phyloP scores from a whole-genome alignment of 129 eudicot genomes.

The Ambrosia artemisiifolia region DNA sequence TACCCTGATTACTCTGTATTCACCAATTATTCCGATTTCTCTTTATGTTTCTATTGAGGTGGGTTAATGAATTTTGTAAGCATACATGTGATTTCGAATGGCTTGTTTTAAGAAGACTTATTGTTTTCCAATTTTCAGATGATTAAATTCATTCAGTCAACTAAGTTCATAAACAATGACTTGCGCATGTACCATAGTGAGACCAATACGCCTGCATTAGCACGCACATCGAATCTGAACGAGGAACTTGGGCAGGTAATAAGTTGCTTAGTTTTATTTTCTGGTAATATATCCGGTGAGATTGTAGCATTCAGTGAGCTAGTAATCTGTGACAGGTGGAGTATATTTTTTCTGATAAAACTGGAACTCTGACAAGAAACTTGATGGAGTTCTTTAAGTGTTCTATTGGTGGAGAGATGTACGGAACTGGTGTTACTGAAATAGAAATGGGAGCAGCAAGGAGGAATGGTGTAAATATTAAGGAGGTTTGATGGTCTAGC shows the following conservation, averaged over 20 bases:
- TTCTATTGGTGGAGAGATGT: constrained; percentile 87
- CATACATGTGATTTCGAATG: neutral
- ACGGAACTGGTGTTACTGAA: constrained; percentile 95
- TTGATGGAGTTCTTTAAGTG: constrained; percentile 99
- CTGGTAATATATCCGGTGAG: neutral
- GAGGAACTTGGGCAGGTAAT: constrained; percentile 99
- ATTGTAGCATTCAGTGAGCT: constrained; percentile 2
- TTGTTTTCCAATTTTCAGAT: constrained; percentile 53
- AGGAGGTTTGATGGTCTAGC: constrained; percentile 47
- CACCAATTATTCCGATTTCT: constrained; percentile 95
- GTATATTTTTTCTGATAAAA: constrained; percentile 93
- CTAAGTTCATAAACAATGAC: constrained; percentile 91
- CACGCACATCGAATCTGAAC: constrained; percentile 93
- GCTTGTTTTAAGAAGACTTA: neutral
- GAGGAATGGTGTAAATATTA: constrained; percentile 62
- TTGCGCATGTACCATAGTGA: constrained; percentile 89
- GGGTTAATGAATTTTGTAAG: constrained; percentile 12
- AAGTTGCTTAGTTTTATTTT: neutral
- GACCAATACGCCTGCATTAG: constrained; percentile 92
- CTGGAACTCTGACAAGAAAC: constrained; percentile 92
- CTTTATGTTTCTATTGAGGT: constrained; percentile 99
- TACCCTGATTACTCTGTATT: constrained; percentile 89
- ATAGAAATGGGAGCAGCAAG: constrained; percentile 88
- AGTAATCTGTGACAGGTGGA: constrained; percentile 61
- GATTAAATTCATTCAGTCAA: constrained; percentile 90